Percentiles rank a stretch among this genome's conserved stretches.
Evolutionary conservation across 1,139 yeast genomes (phyloP).

Genomic region (Pichia sp.): DNA sequence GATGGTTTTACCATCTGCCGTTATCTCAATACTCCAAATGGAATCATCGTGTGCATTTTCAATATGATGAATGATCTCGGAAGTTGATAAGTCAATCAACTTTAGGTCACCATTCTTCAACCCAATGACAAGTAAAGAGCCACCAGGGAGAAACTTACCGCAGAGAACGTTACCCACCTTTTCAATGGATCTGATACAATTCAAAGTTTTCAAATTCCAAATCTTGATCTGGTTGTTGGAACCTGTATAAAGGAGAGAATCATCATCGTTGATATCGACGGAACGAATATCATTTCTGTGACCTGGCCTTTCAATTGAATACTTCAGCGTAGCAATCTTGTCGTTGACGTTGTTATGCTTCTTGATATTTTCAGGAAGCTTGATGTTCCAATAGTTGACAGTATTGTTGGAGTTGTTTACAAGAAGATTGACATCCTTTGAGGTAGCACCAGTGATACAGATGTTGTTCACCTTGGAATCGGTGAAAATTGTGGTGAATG

Average conservation of each 20-base stretch:
- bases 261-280: slow-evolving; percentile 74
- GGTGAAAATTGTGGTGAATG: slow-evolving; percentile 57
- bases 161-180: slow-evolving; percentile 78
- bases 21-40: slow-evolving; percentile 84
- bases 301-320: slow-evolving; percentile 68
- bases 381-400: slow-evolving; percentile 58
- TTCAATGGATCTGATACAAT: slow-evolving; percentile 79
- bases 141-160: slow-evolving; percentile 85
- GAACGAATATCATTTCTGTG: slow-evolving; percentile 88
- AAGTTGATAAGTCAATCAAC: slow-evolving; percentile 78
- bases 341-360: slow-evolving; percentile 33
- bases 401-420: slow-evolving; percentile 66
- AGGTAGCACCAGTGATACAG: slow-evolving; percentile 42
- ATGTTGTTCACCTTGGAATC: slow-evolving; percentile 50
- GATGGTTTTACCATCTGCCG: slow-evolving; percentile 77
- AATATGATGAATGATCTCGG: slow-evolving; percentile 62
- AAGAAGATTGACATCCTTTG: slow-evolving; percentile 50
- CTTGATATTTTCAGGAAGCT: slow-evolving; percentile 40
- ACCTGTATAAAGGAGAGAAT: slow-evolving; percentile 77
- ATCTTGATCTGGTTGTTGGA: slow-evolving; percentile 84
- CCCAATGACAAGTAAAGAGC: slow-evolving; percentile 80
- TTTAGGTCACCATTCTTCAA: slow-evolving; percentile 83
- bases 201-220: slow-evolving; percentile 72
- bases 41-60: slow-evolving; percentile 79
- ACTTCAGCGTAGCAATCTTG: slow-evolving; percentile 45